A percentile compares a stretch with the other conserved stretches of the same genome.
Evolutionary conservation across 768 basidiomycete genomes (phyloP).

Genomic region (Tylopilus cervinicoccineus): DNA sequence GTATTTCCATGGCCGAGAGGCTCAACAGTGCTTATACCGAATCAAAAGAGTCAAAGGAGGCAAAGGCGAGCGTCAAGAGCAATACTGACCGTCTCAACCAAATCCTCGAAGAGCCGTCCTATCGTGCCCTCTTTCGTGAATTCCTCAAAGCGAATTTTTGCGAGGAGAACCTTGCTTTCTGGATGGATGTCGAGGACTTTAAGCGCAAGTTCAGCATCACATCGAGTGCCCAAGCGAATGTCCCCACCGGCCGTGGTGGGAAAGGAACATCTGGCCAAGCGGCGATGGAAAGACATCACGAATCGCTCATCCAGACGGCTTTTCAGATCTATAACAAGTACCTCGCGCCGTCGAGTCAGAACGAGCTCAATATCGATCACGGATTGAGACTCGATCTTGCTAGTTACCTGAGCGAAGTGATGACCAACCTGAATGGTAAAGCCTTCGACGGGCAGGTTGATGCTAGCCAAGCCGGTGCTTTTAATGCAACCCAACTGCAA

Average conservation of each 20-base stretch:
- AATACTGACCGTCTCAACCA: slow-evolving; percentile 88
- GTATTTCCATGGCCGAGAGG: slow-evolving; percentile 74
- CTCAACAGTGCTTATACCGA: slow-evolving; percentile 51
- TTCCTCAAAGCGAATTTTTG: slow-evolving; percentile 93
- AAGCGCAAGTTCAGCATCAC: slow-evolving; percentile 95
- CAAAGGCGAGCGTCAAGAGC: slow-evolving; percentile 69
- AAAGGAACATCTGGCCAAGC: slow-evolving; percentile 67
- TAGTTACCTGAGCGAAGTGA: slow-evolving; percentile 88
- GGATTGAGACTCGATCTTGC: slow-evolving; percentile 91
- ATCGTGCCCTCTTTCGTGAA: slow-evolving; percentile 90
- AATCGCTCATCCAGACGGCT: slow-evolving; percentile 89
- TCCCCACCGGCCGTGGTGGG: slow-evolving; percentile 35
- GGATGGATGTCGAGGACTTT: slow-evolving; percentile 96
- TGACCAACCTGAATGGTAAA: slow-evolving; percentile 73
- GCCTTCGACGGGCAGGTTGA: slow-evolving; percentile 77
- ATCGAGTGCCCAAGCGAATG: slow-evolving; percentile 76
- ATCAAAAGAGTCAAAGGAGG: slow-evolving; percentile 41
- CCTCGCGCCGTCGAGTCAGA: slow-evolving; percentile 90
- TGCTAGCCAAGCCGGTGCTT: slow-evolving; percentile 70
- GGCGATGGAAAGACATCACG: slow-evolving; percentile 97
- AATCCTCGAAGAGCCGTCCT: slow-evolving; percentile 88
- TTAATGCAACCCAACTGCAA: slow-evolving; percentile 95
- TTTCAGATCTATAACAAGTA: slow-evolving; percentile 94
- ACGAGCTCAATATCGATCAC: slow-evolving; percentile 98
- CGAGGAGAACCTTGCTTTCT: slow-evolving; percentile 97